Evolutionary conservation across 805 yeast genomes (phyloP), one percentile per base, ranked within the genome.

Genomic region (Myxozyma nipponensis): DNA sequence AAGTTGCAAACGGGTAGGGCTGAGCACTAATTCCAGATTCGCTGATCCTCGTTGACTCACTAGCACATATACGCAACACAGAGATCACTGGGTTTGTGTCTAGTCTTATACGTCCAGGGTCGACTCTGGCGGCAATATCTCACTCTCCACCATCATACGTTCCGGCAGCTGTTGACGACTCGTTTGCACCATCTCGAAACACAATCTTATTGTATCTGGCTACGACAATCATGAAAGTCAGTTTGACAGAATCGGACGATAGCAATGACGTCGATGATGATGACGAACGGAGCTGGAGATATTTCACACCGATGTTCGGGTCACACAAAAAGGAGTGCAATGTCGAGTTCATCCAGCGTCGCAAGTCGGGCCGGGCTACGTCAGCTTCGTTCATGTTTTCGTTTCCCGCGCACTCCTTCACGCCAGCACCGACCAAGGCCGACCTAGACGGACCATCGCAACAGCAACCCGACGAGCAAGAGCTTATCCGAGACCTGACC

Each of bases 341-440:
- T 34, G 63, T 83, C 2, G 71, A 70, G 2, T 64, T 93, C 48
- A 79, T 77, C 4, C 85, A 83, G 60, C 76, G 93, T 50, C 76
- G 97, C 47, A 86, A 86, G 62, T 85, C 95, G 0, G 98, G 98
- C 0, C 75, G 96, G 45, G 78, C 95, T 0, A 62, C 83, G 23
- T 66, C 72, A 1, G 83, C 82, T 47, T 64, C 70, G 5, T 86
- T 78, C 62, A 64, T 62, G 4, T 71, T 87, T 2, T 77, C 87
- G 62, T 63, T 79, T 0, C 43, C 21, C 0, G 63, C 63, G 2
- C 72, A 21, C 86, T 82, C 66, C 58, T 62, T 52, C 71, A 74
- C 52, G 69, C 66, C 51, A 30, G 39, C 61, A 3, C 59, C 57
- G 26, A 67, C 66, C 0, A 53, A 64, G 1, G 52, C 65, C 9